phyloP scores from a whole-genome alignment of 2,329 filamentous ascomycete genomes.

The Pseudopyricularia javanii region DNA sequence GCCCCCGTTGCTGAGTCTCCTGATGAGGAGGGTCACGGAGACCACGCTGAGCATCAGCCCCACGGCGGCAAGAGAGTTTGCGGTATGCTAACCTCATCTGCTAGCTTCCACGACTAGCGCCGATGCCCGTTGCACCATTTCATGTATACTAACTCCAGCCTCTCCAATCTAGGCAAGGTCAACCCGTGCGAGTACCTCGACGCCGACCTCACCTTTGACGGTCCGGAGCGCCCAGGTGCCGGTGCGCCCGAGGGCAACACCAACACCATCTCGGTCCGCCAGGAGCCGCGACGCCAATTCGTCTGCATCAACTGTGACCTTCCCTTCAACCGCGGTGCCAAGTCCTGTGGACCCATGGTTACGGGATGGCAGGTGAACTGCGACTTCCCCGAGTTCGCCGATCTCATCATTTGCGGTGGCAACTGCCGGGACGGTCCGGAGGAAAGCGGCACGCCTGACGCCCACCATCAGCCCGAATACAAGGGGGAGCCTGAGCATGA shows the following conservation, averaged over 20 bases:
- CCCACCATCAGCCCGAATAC: neutral
- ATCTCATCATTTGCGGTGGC: neutral
- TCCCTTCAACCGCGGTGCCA: too few relatives aligned
- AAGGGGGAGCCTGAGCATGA: neutral
- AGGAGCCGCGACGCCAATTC: neutral
- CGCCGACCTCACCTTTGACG: neutral
- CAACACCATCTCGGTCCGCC: neutral
- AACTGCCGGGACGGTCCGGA: neutral
- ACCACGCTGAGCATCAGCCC: too few relatives aligned
- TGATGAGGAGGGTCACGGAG: too few relatives aligned
- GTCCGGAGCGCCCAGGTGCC: neutral
- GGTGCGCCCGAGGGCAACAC: neutral
- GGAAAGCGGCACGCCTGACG: neutral
- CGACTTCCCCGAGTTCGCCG: neutral
- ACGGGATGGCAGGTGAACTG: neutral
- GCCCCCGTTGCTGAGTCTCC: too few relatives aligned
- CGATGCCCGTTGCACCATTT: neutral
- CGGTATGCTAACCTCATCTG: too few relatives aligned
- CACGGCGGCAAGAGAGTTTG: too few relatives aligned
- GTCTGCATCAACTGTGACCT: neutral
- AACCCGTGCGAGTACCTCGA: neutral
- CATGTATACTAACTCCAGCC: neutral
- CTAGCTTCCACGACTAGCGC: neutral
- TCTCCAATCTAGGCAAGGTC: neutral
- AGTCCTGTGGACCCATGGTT: neutral